phyloP scores from a whole-genome alignment of 768 basidiomycete genomes.

The Tulasnella sp. region DNA sequence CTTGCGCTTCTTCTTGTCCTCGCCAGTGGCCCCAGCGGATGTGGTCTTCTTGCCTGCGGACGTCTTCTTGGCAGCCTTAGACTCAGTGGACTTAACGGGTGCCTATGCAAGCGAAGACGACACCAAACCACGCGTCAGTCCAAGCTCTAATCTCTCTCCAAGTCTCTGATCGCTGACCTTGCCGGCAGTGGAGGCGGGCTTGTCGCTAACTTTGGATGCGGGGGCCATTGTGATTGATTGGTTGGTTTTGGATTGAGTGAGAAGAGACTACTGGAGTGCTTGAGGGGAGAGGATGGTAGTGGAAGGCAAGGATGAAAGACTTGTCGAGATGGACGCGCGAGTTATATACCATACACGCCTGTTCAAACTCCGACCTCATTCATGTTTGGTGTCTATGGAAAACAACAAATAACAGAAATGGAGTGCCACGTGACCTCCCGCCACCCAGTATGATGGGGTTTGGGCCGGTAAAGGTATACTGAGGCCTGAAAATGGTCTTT shows the following conservation, averaged over 20 bases:
- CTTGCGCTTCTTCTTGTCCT: slow-evolving; percentile 67
- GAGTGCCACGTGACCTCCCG: too few relatives aligned
- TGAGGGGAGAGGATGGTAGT: not conserved
- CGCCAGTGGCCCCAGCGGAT: slow-evolving; percentile 37
- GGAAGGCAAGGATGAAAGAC: not conserved
- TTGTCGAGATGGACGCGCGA: not conserved
- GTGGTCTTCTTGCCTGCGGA: slow-evolving; percentile 52
- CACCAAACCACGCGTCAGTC: not conserved
- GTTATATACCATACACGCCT: not conserved
- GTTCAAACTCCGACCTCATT: not conserved
- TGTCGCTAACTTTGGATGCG: slow-evolving; percentile 52
- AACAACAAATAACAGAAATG: too few relatives aligned
- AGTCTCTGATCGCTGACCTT: slow-evolving; percentile 32
- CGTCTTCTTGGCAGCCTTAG: slow-evolving; percentile 56
- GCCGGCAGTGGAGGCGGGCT: slow-evolving; percentile 41
- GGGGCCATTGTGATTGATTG: slow-evolving; percentile 34
- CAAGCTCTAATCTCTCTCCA: not conserved
- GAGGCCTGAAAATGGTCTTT: too few relatives aligned
- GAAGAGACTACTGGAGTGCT: not conserved
- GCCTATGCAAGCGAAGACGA: slow-evolving; percentile 39
- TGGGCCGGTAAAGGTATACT: too few relatives aligned
- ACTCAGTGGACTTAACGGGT: slow-evolving; percentile 35
- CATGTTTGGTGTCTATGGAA: too few relatives aligned
- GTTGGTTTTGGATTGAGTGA: not conserved
- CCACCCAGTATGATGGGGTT: too few relatives aligned